These are phyloP conservation scores for Acorus gramineus DNA, from an alignment of 106 monocot genomes.

Conservation along the genomic window DNA sequence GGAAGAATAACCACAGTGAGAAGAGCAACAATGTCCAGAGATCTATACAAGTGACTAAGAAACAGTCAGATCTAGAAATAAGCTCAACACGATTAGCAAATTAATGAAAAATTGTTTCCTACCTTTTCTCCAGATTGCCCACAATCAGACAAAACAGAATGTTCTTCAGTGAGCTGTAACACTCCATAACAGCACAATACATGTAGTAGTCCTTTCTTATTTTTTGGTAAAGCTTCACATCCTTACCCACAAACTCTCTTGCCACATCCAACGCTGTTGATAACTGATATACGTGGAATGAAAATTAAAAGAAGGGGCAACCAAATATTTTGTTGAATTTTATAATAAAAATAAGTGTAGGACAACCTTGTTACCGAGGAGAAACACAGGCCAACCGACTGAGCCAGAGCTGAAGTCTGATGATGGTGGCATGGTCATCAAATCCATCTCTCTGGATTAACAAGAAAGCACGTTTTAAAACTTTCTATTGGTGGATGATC, in stretches of 20 bases:
- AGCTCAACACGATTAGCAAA: too few species aligned
- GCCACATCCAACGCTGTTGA: conserved; percentile 47
- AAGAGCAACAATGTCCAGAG: background rate
- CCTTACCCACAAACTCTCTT: conserved; percentile 38
- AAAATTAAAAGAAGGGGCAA: conserved; percentile 1
- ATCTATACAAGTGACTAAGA: background rate
- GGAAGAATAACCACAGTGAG: conserved; percentile 9
- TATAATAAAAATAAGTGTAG: background rate
- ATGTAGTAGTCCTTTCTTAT: conserved; percentile 58
- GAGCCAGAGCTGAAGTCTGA: conserved; percentile 15
- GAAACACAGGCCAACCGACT: conserved; percentile 57
- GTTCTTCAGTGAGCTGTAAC: conserved; percentile 41
- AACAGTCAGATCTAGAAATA: background rate
- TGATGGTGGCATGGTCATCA: conserved; percentile 57
- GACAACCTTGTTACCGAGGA: conserved; percentile 49
- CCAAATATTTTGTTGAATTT: too few species aligned
- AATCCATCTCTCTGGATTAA: conserved; percentile 48
- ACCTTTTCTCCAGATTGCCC: conserved; percentile 59
- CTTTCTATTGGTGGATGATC: background rate
- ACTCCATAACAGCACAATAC: conserved; percentile 54
- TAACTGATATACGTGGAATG: conserved; percentile 30
- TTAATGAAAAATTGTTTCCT: background rate
- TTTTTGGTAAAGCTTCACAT: conserved; percentile 38
- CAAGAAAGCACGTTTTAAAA: conserved; percentile 4
- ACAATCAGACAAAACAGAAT: conserved; percentile 39